Base-by-base conservation (phyloP, 1,139 yeast genomes). In the Geotrichum bryndzae region DNA sequence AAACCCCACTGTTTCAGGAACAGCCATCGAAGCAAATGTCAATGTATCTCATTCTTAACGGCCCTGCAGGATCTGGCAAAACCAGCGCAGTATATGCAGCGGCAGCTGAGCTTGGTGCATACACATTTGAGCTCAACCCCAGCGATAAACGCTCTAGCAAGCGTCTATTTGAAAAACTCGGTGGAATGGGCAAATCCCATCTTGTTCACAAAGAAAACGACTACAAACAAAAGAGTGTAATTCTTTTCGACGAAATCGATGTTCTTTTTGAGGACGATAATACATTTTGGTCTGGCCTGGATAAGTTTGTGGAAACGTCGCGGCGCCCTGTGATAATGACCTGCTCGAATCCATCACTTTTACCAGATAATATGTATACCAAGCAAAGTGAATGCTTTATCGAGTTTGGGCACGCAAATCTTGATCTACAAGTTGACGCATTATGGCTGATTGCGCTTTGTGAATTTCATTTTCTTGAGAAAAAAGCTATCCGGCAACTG, bases 201-300 rank as follows among this genome's bases (percentile, higher is more conserved):
- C 77, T 88, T 58, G 94, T 94, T 0, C 90, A 87, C 69, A 56
- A 48, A 3, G 27, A 46, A 61, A 38, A 54, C 52, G 8, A 53
- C 51, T 31, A 58, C 56, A 41, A 60, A 58, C 86, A 84, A 64
- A 82, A 84, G 61, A 91, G 92, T 4, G 76, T 91, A 10, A 85
- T 94, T 2, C 73, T 94, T 52, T 79, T 94, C 60, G 97, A 92
- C 68, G 97, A 94, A 68, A 92, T 89, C 29, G 97, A 94, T 72
- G 78, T 90, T 15, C 73, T 92, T 35, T 90, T 87, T 69, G 94
- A 87, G 63, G 88, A 85, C 57, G 97, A 91, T 67, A 82, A 81
- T 66, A 84, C 85, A 0, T 92, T 94, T 69, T 94, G 98, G 97
- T 85, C 87, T 1, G 61, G 64, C 4, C 81, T 91, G 3, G 83